Base-by-base conservation (phyloP, 352 stramenopile species). In the Phytophthora idaei region DNA sequence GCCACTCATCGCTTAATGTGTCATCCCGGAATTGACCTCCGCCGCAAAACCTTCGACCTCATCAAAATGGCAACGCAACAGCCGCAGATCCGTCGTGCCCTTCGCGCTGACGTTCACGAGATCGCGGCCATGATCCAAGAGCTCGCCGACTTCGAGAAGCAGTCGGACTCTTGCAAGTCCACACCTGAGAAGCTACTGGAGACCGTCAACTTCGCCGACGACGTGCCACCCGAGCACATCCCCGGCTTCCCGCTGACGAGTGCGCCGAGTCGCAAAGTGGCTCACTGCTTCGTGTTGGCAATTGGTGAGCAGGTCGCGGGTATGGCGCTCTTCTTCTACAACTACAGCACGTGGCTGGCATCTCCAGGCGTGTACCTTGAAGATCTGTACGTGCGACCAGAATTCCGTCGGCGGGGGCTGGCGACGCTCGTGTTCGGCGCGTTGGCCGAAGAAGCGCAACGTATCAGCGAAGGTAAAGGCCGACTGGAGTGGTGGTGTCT, bases 311-410 rank as follows among this genome's bases (percentile, higher is more conserved):
- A 74, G 34, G 41, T 74, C 31, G 66, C 66, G 4, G 66, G 47
- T 2, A 74, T 74, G 66, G 66, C 61, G 32, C 29, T 74, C 6
- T 74, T 74, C 36, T 74, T 66, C 61, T 74, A 74, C 66, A 74
- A 70, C 54, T 74, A 70, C 49, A 75, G 67, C 56, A 71, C 62
- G 28, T 75, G 62, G 67, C 17, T 75, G 27, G 62, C 56, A 9
- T 71, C 67, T 21, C 66, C 62, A 0, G 67, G 61, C 1, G 61
- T 71, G 31, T 68, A 75, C 31, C 67, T 74, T 21, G 63, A 68
- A 29, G 56, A 71, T 27, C 51, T 74, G 25, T 74, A 71, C 46
- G 56, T 74, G 17, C 57, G 51, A 39, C 61, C 62, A 11, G 67
- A 51, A 39, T 75, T 70, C 34, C 66, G 44, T 61, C 67, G 62